Conservation (phyloP, 1,139 yeast genomes). For the Saccharomyces hybrid region DNA sequence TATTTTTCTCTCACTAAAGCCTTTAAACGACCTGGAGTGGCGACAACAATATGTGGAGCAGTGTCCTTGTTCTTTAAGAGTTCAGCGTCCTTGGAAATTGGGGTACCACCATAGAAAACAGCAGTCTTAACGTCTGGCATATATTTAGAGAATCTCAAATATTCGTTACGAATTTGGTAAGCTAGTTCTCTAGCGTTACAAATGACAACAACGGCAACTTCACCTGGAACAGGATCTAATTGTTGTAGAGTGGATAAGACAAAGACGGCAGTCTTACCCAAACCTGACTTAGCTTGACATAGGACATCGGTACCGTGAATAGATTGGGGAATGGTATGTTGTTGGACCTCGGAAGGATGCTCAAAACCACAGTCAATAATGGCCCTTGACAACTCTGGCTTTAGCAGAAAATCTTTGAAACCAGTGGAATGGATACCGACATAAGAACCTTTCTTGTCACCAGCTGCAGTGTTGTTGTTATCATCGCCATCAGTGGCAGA, state of each 20-base stretch:
- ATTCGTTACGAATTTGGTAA: constrained; percentile 95
- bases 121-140: constrained; percentile 97
- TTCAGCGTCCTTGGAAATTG: constrained; percentile 80
- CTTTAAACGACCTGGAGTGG: constrained; percentile 96
- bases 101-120: constrained; percentile 95
- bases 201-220: constrained; percentile 85
- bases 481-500: constrained; percentile 25
- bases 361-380: constrained; percentile 99
- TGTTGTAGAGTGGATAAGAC: constrained; percentile 95
- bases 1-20: constrained; percentile 90
- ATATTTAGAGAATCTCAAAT: constrained; percentile 94
- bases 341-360: constrained; percentile 99
- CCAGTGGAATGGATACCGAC: constrained; percentile 98
- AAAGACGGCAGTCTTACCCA: constrained; percentile 98
- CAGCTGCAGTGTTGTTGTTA: constrained; percentile 39
- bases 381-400: constrained; percentile 95
- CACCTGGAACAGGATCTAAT: constrained; percentile 96
- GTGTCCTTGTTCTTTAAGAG: constrained; percentile 86
- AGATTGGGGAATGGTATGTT: constrained; percentile 96
- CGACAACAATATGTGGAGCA: constrained; percentile 94
- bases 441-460: constrained; percentile 92
- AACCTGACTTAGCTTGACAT: constrained; percentile 99
- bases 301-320: constrained; percentile 95
- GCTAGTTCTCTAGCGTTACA: constrained; percentile 99
- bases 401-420: constrained; percentile 92